These are phyloP conservation scores for Cladosporium sp. DNA, from an alignment of 2,329 filamentous ascomycete genomes.

Conservation along the genomic window DNA sequence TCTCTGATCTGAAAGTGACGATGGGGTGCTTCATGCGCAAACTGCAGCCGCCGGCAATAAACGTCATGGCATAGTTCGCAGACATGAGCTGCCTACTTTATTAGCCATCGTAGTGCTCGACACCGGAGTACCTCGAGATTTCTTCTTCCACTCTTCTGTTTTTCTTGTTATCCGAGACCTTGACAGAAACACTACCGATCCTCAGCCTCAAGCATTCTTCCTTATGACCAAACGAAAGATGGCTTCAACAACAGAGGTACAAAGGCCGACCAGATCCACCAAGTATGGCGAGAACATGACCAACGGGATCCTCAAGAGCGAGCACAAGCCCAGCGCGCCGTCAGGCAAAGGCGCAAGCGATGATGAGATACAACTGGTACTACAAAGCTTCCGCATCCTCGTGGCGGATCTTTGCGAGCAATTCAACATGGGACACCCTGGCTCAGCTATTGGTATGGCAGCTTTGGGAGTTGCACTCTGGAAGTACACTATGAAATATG, in stretches of 20 bases:
- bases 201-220: no score
- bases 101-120: no score
- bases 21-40: neutral
- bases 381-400: constrained; percentile 53
- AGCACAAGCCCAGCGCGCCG: constrained; percentile 11
- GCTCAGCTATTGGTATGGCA: constrained; percentile 57
- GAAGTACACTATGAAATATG: constrained; percentile 60
- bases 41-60: neutral
- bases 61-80: neutral
- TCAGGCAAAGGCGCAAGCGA: neutral
- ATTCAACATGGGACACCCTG: constrained; percentile 65
- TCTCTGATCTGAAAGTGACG: neutral
- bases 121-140: no score
- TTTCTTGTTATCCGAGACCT: no score
- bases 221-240: constrained; percentile 11
- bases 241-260: constrained; percentile 1
- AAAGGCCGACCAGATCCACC: neutral
- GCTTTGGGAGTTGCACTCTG: constrained; percentile 58
- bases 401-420: constrained; percentile 67
- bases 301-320: constrained; percentile 12
- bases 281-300: constrained; percentile 14
- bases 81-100: no score
- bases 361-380: constrained; percentile 11
- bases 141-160: no score
- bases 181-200: no score